phyloP scores from a whole-genome alignment of 164 flowering plant species.

The Dillenia turbinata region DNA sequence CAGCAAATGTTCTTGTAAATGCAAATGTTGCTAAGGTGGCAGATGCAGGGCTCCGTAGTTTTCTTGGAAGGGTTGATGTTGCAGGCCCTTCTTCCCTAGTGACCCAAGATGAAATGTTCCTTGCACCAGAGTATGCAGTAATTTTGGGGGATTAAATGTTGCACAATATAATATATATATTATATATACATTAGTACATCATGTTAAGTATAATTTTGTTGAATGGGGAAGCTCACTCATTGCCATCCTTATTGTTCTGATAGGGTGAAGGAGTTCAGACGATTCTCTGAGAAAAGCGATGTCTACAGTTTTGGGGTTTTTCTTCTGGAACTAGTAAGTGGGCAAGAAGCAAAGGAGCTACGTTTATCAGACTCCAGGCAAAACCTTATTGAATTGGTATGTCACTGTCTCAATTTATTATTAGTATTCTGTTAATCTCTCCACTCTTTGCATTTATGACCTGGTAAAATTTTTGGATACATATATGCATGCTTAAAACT shows the following conservation, averaged over 20 bases:
- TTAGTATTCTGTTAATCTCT: too few relatives aligned
- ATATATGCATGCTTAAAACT: too few relatives aligned
- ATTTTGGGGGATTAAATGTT: background rate
- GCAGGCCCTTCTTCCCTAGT: conserved; percentile 71
- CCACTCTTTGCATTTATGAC: too few relatives aligned
- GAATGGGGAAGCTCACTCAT: background rate
- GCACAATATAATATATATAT: background rate
- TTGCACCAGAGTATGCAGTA: conserved; percentile 69
- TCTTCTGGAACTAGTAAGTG: conserved; percentile 78
- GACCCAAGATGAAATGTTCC: conserved; percentile 62
- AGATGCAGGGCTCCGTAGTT: conserved; percentile 80
- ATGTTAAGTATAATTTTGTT: background rate
- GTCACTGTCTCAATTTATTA: background rate
- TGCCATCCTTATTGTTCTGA: background rate
- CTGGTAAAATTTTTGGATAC: too few relatives aligned
- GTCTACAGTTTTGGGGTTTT: conserved; percentile 89
- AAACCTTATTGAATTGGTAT: conserved; percentile 74
- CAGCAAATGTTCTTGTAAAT: conserved; percentile 90
- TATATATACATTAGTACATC: background rate
- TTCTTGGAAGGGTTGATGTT: conserved; percentile 56
- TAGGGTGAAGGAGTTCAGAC: conserved; percentile 75
- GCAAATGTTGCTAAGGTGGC: conserved; percentile 87
- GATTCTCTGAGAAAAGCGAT: conserved; percentile 82
- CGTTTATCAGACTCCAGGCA: conserved; percentile 33
- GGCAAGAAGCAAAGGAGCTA: conserved; percentile 55